A percentile compares a stretch with the other conserved stretches of the same genome.
Evolutionary conservation across 345 rosid species (phyloP).

Genomic region (Rhodamnia rubescens): DNA sequence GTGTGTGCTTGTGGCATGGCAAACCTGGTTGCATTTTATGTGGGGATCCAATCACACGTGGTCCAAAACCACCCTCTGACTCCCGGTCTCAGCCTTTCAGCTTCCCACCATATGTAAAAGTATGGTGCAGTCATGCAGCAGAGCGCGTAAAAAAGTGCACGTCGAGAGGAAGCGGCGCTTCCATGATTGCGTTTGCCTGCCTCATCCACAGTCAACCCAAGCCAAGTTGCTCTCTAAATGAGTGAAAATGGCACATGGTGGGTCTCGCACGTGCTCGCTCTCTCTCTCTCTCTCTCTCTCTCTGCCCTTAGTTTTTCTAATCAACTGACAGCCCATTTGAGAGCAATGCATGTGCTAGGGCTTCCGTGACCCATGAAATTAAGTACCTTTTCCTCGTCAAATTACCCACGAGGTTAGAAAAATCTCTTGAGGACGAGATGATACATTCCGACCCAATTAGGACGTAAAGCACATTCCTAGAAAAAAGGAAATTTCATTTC

Average conservation of each 20-base stretch:
- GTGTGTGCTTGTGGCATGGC: neutral
- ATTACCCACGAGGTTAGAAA: neutral
- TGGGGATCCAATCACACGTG: neutral
- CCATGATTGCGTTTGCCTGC: neutral
- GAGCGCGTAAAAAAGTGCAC: neutral
- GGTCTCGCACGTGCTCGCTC: neutral
- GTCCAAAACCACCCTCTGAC: neutral
- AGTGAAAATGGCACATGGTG: neutral
- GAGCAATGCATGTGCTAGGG: neutral
- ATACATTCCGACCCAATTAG: neutral
- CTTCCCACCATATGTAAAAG: neutral
- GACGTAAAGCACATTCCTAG: neutral
- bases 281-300: neutral
- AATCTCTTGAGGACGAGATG: neutral
- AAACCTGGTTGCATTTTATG: neutral
- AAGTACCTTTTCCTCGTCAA: rapidly evolving
- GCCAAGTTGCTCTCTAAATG: neutral
- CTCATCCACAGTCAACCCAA: neutral
- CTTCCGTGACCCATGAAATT: neutral
- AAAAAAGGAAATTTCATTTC: neutral
- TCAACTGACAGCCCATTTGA: neutral
- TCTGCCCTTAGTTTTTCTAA: neutral
- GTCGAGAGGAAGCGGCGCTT: neutral
- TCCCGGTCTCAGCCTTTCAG: neutral
- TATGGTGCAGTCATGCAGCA: neutral